Conservation (phyloP, 164 flowering plant species). For the Chimonanthus salicifolius region DNA sequence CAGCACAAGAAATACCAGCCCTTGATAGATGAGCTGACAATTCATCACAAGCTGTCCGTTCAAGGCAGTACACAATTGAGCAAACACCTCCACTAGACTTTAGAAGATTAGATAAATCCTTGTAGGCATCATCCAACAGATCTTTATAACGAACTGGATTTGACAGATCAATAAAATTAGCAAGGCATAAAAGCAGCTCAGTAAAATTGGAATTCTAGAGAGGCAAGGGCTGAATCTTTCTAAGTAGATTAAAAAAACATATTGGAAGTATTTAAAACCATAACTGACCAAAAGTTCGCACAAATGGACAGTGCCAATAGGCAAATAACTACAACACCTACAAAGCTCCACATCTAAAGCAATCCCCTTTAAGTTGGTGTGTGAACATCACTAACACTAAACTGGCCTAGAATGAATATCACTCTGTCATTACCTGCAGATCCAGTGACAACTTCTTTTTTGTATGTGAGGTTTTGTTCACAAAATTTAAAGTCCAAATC, state of each 20-base stretch:
- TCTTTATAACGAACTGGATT: slow-evolving; percentile 88
- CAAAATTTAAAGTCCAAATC: background rate
- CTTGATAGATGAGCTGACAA: slow-evolving; percentile 59
- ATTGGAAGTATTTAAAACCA: background rate
- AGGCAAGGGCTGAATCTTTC: background rate
- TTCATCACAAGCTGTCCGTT: slow-evolving; percentile 75
- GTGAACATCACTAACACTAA: background rate
- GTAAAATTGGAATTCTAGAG: background rate
- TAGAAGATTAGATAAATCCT: slow-evolving; percentile 56
- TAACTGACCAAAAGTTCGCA: background rate
- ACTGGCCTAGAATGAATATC: background rate
- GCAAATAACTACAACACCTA: background rate
- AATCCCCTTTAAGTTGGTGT: background rate
- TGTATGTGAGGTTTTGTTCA: background rate
- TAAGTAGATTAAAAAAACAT: background rate
- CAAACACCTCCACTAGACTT: slow-evolving; percentile 63
- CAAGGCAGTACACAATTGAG: slow-evolving; percentile 85
- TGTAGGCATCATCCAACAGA: slow-evolving; percentile 63
- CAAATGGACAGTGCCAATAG: background rate
- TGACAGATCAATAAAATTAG: background rate
- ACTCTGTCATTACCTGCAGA: background rate
- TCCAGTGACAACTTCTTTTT: background rate
- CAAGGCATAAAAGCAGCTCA: background rate
- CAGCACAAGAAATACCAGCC: slow-evolving; percentile 81
- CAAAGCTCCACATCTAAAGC: background rate